phyloP scores from a whole-genome alignment of 2,329 filamentous ascomycete genomes.

The Aspergillus alliaceus region DNA sequence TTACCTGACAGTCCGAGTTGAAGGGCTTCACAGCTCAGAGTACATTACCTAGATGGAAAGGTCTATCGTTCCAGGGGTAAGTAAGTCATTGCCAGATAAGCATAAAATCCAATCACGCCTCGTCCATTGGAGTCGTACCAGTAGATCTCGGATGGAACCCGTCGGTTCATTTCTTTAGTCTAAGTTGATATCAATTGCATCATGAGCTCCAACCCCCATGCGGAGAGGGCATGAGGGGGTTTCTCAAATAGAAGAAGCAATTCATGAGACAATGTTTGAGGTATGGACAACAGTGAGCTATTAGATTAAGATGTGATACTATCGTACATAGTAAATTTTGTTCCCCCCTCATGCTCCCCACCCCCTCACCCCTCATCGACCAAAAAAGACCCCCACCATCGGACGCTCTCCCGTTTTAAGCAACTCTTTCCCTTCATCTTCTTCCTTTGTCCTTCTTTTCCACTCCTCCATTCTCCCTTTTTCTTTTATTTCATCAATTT shows the following conservation, averaged over 20 bases:
- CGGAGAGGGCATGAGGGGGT: not conserved
- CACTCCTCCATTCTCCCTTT: not conserved
- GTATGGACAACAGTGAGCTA: not conserved
- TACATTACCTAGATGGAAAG: not conserved
- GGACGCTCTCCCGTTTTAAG: constrained; percentile 13
- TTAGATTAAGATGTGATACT: too few species aligned
- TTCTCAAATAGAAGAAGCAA: not conserved
- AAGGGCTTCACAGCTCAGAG: not conserved
- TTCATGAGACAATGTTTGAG: not conserved
- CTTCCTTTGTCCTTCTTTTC: not conserved
- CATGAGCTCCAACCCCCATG: not conserved
- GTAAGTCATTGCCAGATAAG: not conserved
- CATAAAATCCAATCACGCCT: not conserved
- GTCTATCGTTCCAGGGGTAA: not conserved
- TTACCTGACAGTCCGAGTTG: too few species aligned
- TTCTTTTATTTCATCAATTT: not conserved
- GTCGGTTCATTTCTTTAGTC: not conserved
- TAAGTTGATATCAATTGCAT: not conserved
- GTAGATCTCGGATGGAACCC: not conserved
- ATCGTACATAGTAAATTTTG: too few species aligned
- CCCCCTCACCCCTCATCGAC: constrained; percentile 10
- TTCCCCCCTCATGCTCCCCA: not conserved
- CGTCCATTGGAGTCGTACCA: not conserved
- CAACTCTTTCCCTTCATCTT: not conserved
- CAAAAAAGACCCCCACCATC: constrained; percentile 5